Conservation (phyloP, 73 alveolate genomes). For the Tetrahymena malaccensis region DNA sequence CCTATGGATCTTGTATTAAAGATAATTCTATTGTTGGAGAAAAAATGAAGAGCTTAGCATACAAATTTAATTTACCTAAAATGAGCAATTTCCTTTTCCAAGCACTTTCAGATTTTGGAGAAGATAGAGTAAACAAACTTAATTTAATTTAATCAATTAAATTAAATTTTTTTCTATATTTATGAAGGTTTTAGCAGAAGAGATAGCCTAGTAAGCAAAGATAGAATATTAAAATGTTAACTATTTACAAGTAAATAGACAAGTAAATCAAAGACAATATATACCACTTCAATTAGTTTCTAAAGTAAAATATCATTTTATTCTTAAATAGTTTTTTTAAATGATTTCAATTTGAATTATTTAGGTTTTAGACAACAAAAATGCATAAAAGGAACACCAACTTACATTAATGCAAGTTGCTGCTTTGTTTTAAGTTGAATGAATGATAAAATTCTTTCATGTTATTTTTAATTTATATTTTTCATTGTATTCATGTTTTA, state of each 20-base stretch:
- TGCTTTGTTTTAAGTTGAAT: neutral
- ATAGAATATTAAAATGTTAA: neutral
- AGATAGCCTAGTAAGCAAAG: neutral
- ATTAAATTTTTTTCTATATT: neutral
- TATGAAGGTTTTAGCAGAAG: neutral
- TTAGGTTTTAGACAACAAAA: neutral
- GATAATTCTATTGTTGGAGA: neutral
- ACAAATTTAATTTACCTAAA: neutral
- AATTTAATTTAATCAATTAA: neutral
- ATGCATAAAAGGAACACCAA: neutral
- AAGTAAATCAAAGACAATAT: neutral
- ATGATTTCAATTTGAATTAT: neutral
- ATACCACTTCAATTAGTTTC: neutral
- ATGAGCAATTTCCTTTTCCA: neutral
- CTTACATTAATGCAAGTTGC: neutral
- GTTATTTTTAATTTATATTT: too few species aligned
- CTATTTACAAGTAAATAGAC: neutral
- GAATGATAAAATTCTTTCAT: neutral
- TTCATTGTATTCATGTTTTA: too few species aligned
- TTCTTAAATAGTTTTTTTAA: neutral
- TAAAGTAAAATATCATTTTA: neutral
- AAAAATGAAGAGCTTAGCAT: neutral
- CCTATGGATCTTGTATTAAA: neutral
- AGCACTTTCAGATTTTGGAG: neutral
- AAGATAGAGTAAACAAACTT: neutral